phyloP scores from a whole-genome alignment of 2,329 filamentous ascomycete genomes.

The Xylariaceae sp. region DNA sequence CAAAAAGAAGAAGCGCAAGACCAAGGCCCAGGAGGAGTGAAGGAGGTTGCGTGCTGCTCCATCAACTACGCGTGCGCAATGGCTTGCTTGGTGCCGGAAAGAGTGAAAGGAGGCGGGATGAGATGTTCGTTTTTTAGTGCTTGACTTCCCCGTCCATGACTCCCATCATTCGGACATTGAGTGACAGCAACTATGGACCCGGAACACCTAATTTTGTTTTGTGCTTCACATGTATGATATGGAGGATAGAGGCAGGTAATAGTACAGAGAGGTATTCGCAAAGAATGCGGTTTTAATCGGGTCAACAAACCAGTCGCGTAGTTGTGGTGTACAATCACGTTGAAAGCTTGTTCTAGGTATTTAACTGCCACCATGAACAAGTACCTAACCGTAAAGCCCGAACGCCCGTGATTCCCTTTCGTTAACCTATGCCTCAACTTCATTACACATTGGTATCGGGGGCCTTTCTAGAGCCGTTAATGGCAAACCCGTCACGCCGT shows the following conservation, averaged over 20 bases:
- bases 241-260: neutral
- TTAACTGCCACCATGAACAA: neutral
- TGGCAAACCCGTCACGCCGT: neutral
- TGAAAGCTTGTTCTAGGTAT: neutral
- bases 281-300: neutral
- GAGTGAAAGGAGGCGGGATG: neutral
- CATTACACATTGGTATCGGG: constrained; percentile 17
- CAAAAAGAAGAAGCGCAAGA: constrained; percentile 63
- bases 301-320: neutral
- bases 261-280: neutral
- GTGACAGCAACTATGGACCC: neutral
- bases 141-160: too few species aligned
- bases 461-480: neutral
- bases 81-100: neutral
- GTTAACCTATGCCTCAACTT: constrained; percentile 7
- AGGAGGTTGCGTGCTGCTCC: neutral
- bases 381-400: neutral
- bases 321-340: neutral
- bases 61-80: neutral
- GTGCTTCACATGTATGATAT: neutral
- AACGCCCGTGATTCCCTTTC: constrained; percentile 7
- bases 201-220: neutral
- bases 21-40: constrained; percentile 38
- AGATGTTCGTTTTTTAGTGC: neutral
- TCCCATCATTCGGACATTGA: neutral